Percentiles rank a stretch among this genome's conserved stretches.
Evolutionary conservation across 23 red algal genomes (phyloP).

Genomic region (Gracilaria gracilis): DNA sequence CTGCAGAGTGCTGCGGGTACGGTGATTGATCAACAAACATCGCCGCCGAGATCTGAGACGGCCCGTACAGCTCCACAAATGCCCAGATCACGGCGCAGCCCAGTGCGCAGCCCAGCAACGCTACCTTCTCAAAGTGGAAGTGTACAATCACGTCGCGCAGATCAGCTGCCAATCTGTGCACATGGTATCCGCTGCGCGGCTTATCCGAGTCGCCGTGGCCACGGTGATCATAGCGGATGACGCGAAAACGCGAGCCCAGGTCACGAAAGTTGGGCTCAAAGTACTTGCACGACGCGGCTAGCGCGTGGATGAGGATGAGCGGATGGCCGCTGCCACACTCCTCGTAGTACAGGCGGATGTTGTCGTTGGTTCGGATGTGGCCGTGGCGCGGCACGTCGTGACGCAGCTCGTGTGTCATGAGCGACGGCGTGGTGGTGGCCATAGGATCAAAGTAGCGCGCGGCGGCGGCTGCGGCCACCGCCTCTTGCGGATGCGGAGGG

Average conservation of each 20-base stretch:
- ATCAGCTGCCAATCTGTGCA: constrained; percentile 63
- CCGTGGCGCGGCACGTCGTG: constrained; percentile 39
- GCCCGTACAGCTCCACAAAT: constrained; percentile 74
- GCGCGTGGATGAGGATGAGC: constrained; percentile 64
- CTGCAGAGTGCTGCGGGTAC: constrained; percentile 33
- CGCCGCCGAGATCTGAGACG: constrained; percentile 49
- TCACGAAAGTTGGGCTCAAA: constrained; percentile 58
- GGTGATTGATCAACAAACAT: constrained; percentile 73
- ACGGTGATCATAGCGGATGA: constrained; percentile 53
- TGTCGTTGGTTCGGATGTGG: constrained; percentile 55
- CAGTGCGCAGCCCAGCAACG: constrained; percentile 50
- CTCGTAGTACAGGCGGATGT: constrained; percentile 56
- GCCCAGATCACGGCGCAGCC: constrained; percentile 73
- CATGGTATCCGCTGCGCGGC: constrained; percentile 46
- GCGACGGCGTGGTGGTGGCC: constrained; percentile 11
- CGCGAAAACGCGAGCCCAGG: constrained; percentile 38
- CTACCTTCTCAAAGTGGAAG: constrained; percentile 44
- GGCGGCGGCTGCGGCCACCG: constrained; percentile 20
- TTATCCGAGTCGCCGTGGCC: constrained; percentile 71
- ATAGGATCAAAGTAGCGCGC: constrained; percentile 50
- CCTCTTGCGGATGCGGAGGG: constrained; percentile 22
- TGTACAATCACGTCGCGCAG: constrained; percentile 55
- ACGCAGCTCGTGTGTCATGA: constrained; percentile 23
- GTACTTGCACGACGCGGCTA: constrained; percentile 62
- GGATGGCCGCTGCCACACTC: constrained; percentile 48